Base-by-base conservation (phyloP, 106 monocot genomes). In the Apostasia ramifera region DNA sequence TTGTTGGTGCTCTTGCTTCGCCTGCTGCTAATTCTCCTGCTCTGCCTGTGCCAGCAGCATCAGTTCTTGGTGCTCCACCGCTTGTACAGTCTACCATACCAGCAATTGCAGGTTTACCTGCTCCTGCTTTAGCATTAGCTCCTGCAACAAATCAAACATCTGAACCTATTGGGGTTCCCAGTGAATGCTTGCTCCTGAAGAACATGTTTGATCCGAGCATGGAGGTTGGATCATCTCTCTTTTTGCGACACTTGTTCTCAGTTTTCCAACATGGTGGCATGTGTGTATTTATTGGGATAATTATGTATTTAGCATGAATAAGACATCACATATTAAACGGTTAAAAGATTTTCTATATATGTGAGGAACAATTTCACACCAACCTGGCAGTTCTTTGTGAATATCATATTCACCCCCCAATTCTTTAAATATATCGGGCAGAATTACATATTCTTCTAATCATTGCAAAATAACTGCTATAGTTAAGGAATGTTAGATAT, bases 161-260 rank as follows among this genome's bases (percentile, higher is more conserved):
- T 68, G 84, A 81, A 46, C 67, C 71, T 69, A 63, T 77, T 74
- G 80, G 81, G 48, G 46, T 68, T 14, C 97, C 97, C 61, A 92
- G 74, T 67, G 92, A 97, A 79, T 97, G 86, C 68, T 75, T 97
- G 68, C 74, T 89, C 47, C 73, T 97, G 70, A 97, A 97, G 77
- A 97, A 97, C 71, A 92, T 97, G 97, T 97, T 97, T 78, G 92
- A 97, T 71, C 97, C 97, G 4, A 81, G 43, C 46, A 13, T 85
- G 51, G 97, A 97, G 97, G 97, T 97, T 63, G 40, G 76, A 72
- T 72, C 57, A 6, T 37, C 8, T 57, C 4, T 61, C 0, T 40
- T 26, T 10, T 66, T 51, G 10, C 13, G 37, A 1, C 12, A 4
- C 15, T 37, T 44, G 42, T 62, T 5, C n/a, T 26, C 26, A 26